Conservation (phyloP, 108 stramenopile species). For the Nitzschia sp. region DNA sequence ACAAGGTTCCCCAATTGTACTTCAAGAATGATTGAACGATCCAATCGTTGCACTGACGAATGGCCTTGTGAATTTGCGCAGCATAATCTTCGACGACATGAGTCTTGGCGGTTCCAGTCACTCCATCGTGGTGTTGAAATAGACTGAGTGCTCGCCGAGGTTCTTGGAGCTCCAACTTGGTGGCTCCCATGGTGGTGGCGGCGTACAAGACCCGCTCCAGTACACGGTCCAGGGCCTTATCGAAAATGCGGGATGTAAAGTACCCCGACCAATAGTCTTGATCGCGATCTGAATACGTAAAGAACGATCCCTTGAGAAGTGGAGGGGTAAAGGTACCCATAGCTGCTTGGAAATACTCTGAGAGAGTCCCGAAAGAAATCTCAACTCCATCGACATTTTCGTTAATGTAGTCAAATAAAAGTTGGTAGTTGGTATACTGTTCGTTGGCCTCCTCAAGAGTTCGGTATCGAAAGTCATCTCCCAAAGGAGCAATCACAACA, state of each 20-base stretch:
- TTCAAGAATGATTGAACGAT: conserved; percentile 24
- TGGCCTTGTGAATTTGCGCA: conserved; percentile 41
- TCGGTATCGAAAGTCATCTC: conserved; percentile 65
- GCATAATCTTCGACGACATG: conserved; percentile 63
- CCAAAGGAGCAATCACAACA: conserved; percentile 52
- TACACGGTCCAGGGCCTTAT: conserved; percentile 62
- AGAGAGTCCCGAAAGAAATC: conserved; percentile 59
- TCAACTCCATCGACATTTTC: conserved; percentile 43
- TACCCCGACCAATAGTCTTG: conserved; percentile 74
- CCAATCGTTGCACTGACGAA: conserved; percentile 38
- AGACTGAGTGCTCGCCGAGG: conserved; percentile 47
- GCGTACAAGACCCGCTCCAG: conserved; percentile 58
- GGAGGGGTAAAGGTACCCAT: conserved; percentile 48
- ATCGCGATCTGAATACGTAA: conserved; percentile 58
- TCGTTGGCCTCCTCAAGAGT: conserved; percentile 41
- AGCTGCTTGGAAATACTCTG: conserved; percentile 55
- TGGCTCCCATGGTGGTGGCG: conserved; percentile 42
- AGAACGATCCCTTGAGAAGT: conserved; percentile 57
- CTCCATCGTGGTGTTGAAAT: conserved; percentile 72
- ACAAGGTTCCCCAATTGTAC: background rate
- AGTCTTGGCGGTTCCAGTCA: conserved; percentile 59
- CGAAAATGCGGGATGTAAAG: conserved; percentile 60
- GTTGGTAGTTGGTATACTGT: conserved; percentile 54
- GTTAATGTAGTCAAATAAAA: conserved; percentile 59
- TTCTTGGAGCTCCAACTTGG: conserved; percentile 43